Evolutionary conservation across 225 moss, liverwort and hornwort species (phyloP).

Genomic region (Bryoerythrophyllum caledonicum): DNA sequence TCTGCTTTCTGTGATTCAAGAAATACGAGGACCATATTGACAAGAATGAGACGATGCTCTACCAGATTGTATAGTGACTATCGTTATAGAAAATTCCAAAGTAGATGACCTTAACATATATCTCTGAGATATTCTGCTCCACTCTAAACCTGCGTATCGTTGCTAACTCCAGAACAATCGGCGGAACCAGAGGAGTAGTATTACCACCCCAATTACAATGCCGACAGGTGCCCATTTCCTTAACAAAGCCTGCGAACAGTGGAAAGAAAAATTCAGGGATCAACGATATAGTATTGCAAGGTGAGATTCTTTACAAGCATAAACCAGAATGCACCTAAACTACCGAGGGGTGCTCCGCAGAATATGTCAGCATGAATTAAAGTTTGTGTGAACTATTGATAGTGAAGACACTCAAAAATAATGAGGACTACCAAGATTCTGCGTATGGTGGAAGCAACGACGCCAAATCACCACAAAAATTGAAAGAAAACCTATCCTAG

Average conservation of each 20-base stretch:
- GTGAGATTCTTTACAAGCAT: slow-evolving; percentile 4
- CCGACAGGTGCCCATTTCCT: slow-evolving; percentile 98
- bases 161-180: slow-evolving; percentile 69
- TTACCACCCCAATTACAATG: slow-evolving; percentile 80
- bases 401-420: slow-evolving; percentile 7
- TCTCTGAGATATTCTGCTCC: slow-evolving; percentile 13
- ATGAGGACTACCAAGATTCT: not conserved
- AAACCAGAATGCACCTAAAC: not conserved
- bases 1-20: slow-evolving; percentile 23
- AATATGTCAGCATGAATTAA: not conserved
- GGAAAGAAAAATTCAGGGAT: slow-evolving; percentile 20
- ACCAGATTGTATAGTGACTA: slow-evolving; percentile 26
- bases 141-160: slow-evolving; percentile 18
- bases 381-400: not conserved
- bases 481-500: not conserved
- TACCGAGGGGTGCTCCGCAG: slow-evolving; percentile 1
- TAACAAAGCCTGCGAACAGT: slow-evolving; percentile 80
- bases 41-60: slow-evolving; percentile 41
- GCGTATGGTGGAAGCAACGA: slow-evolving; percentile 6
- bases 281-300: not conserved
- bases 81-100: slow-evolving; percentile 22
- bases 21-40: slow-evolving; percentile 27
- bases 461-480: not conserved
- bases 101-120: slow-evolving; percentile 20
- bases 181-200: slow-evolving; percentile 74